These are phyloP conservation scores for Pilobolus umbonatus DNA, from an alignment of 192 early-diverging fungal genomes.

Conservation along the genomic window DNA sequence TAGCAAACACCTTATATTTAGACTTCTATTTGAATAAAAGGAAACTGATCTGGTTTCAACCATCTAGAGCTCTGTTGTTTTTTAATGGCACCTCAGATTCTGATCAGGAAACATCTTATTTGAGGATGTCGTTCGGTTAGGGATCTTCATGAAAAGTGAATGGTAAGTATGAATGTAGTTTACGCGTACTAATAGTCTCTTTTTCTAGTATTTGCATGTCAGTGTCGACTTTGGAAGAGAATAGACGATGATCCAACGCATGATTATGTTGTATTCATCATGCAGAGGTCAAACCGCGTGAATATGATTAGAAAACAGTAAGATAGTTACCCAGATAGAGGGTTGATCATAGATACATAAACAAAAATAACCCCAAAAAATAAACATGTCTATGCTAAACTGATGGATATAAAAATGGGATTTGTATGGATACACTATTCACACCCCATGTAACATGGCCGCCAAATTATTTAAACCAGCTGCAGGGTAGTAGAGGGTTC, in stretches of 20 bases:
- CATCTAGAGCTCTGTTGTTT: constrained; percentile 2
- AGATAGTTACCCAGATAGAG: too few species aligned
- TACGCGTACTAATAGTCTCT: not conserved
- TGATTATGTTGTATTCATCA: not conserved
- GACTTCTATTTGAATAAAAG: too few species aligned
- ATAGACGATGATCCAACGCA: not conserved
- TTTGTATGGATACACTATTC: too few species aligned
- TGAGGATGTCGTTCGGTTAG: not conserved
- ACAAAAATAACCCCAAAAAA: too few species aligned
- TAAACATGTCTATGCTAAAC: too few species aligned
- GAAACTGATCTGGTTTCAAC: not conserved
- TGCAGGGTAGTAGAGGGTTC: too few species aligned
- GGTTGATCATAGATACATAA: too few species aligned
- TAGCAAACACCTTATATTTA: too few species aligned
- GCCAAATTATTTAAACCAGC: too few species aligned
- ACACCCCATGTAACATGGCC: too few species aligned
- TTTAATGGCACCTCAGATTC: not conserved
- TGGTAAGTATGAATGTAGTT: not conserved
- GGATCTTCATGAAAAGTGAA: not conserved
- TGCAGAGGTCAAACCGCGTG: not conserved
- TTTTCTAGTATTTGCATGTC: not conserved
- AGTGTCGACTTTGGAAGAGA: not conserved
- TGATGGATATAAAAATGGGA: too few species aligned
- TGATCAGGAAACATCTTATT: not conserved
- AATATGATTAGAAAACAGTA: too few species aligned